Percentiles rank a stretch among this genome's conserved stretches.
Evolutionary conservation across 164 flowering plant species (phyloP).

Genomic region (Tinospora cordifolia): DNA sequence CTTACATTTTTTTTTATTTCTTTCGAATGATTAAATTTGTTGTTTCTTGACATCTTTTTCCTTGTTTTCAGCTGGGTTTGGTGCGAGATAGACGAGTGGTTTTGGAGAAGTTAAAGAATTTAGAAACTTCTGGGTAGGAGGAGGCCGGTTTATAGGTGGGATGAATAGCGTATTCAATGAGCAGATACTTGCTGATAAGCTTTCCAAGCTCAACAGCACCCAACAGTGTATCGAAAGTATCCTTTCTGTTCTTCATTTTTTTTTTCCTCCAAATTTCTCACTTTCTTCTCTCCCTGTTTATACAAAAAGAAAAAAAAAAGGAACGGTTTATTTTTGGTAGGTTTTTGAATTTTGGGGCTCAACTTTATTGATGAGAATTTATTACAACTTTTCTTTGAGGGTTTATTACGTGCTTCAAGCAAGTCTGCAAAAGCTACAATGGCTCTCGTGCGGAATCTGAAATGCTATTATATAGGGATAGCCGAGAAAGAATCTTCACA

Average conservation of each 20-base stretch:
- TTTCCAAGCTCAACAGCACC: constrained; percentile 88
- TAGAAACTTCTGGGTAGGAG: neutral
- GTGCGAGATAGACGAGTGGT: neutral
- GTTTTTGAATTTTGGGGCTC: neutral
- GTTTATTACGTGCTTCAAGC: neutral
- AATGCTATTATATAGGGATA: neutral
- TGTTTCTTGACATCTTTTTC: neutral
- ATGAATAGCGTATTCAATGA: constrained; percentile 89
- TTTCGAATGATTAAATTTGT: neutral
- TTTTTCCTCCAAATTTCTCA: too few species aligned
- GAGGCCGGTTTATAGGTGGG: constrained; percentile 23
- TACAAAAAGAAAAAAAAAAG: neutral
- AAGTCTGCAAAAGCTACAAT: neutral
- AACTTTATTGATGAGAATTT: neutral
- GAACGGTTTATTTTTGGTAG: neutral
- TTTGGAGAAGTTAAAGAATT: neutral
- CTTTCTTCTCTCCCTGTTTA: neutral
- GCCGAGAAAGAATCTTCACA: neutral
- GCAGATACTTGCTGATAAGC: constrained; percentile 87
- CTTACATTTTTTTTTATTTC: too few species aligned
- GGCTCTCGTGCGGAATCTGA: neutral
- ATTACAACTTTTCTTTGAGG: neutral
- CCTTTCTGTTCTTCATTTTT: constrained; percentile 29
- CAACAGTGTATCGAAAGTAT: constrained; percentile 98
- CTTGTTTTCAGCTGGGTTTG: neutral